phyloP scores from a whole-genome alignment of 2,329 filamentous ascomycete species.

The Alternaria consortialis region DNA sequence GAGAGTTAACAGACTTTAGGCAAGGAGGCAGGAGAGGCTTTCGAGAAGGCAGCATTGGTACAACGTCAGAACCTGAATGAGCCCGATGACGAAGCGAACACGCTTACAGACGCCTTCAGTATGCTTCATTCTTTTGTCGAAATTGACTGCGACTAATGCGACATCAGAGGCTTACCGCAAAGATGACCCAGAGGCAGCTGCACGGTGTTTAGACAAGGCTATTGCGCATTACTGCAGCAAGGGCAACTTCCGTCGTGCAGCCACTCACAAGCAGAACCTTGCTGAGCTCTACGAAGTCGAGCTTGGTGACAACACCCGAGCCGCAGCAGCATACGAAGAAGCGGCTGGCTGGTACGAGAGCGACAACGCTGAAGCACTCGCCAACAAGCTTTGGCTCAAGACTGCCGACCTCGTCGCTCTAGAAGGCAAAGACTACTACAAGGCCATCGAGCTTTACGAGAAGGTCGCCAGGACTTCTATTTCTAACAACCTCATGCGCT shows the following conservation, averaged over 20 bases:
- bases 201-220: conserved; percentile 78
- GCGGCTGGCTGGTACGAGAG: conserved; percentile 87
- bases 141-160: conserved; percentile 16
- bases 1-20: conserved; percentile 59
- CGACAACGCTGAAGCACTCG: conserved; percentile 65
- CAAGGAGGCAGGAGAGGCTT: conserved; percentile 85
- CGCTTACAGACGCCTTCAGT: conserved; percentile 86
- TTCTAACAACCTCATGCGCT: conserved; percentile 76
- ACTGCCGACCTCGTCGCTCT: conserved; percentile 87
- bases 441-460: conserved; percentile 68
- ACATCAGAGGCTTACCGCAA: conserved; percentile 79
- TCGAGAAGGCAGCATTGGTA: conserved; percentile 83
- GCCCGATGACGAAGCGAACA: conserved; percentile 90
- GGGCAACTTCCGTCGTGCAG: conserved; percentile 90
- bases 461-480: conserved; percentile 80
- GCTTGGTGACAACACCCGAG: conserved; percentile 77
- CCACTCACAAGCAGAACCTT: conserved; percentile 87
- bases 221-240: conserved; percentile 87
- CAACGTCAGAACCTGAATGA: conserved; percentile 85
- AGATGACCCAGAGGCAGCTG: conserved; percentile 82
- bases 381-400: conserved; percentile 94
- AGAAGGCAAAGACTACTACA: conserved; percentile 76
- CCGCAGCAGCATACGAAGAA: conserved; percentile 83
- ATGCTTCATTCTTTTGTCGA: conserved; percentile 2
- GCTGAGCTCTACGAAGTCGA: conserved; percentile 88